Base-by-base conservation (phyloP, 2,329 filamentous ascomycete genomes). In the Macrophomina tecta region DNA sequence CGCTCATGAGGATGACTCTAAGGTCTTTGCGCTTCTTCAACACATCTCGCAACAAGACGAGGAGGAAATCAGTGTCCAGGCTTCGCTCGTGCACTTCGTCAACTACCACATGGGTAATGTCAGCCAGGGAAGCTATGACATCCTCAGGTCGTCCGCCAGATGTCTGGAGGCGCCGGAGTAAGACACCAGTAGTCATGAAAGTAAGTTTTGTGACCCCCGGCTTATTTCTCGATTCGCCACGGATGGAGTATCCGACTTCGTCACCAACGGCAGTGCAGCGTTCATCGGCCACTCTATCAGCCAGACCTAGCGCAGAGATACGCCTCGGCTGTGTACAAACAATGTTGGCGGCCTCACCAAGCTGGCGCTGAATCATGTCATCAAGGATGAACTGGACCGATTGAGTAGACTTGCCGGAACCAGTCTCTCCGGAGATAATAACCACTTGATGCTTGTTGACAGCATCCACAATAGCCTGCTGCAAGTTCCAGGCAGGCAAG, bases 31-130 rank as follows among this genome's bases (percentile, higher is more conserved):
- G 86, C 70, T 85, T 84, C 67, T 85, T 86, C 70, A 97, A 79
- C 6, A 97, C 92, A 75, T 97, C 91, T 65, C 93, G 88, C 40
- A 99, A 82, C 61, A 99, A 85, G 51, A 94, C 93, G 63, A 99
- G 85, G 9, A 98, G 82, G 74, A 99, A 97, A 76, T 99, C 94
- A 0, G 94, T 97, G 74, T 98, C 95, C 9, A 99, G 83, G 79
- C 92, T 97, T 65, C 94, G 89, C 78, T 99, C 94, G 80, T 99
- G 94, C 3, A 98, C 94, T 79, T 99, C 94, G 76, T 99, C 94
- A 52, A 98, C 93, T 18, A 98, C 91, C 7, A 99, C 88, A 76
- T 99, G 95, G 71, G 92, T 97, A 69, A 99, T 90, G 78, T 97
- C 92, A 5, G 92, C 91, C 55, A 99, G 80, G 46, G 93, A 92